These are phyloP conservation scores for Prunus fruticosa DNA, from an alignment of 306 rosid species.

Conservation along the genomic window DNA sequence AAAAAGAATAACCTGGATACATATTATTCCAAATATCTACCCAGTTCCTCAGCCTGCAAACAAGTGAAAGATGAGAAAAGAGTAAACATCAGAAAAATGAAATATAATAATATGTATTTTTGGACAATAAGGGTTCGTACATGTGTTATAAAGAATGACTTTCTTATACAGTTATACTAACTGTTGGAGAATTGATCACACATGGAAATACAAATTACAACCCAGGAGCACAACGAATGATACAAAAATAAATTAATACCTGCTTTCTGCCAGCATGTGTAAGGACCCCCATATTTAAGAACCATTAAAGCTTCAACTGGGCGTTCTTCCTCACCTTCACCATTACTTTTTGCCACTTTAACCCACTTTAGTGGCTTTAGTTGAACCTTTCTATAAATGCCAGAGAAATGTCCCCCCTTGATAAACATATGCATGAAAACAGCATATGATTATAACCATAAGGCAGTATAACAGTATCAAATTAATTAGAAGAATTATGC, in stretches of 20 bases:
- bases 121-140: background rate
- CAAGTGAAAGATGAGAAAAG: conserved; percentile 13
- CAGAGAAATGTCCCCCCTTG: conserved; percentile 98
- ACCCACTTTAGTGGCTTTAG: conserved; percentile 93
- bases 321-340: conserved; percentile 90
- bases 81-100: background rate
- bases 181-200: background rate
- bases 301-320: conserved; percentile 95
- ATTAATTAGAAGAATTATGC: background rate
- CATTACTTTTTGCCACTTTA: conserved; percentile 62
- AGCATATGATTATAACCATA: conserved; percentile 26
- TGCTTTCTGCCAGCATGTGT: conserved; percentile 99
- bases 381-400: conserved; percentile 96
- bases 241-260: conserved; percentile 38
- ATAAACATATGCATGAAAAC: conserved; percentile 22
- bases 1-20: conserved; percentile 79
- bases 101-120: conserved; percentile 10
- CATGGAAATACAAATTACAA: background rate
- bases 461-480: background rate
- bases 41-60: conserved; percentile 96
- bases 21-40: conserved; percentile 94
- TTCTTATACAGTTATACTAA: background rate
- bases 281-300: conserved; percentile 97
- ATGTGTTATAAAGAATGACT: background rate
- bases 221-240: background rate